Percentiles rank a stretch among this genome's conserved stretches.
These are phyloP conservation scores for Pseudopediastrum boryanum DNA, from an alignment of 139 green algal genomes.

Conservation along the genomic window DNA sequence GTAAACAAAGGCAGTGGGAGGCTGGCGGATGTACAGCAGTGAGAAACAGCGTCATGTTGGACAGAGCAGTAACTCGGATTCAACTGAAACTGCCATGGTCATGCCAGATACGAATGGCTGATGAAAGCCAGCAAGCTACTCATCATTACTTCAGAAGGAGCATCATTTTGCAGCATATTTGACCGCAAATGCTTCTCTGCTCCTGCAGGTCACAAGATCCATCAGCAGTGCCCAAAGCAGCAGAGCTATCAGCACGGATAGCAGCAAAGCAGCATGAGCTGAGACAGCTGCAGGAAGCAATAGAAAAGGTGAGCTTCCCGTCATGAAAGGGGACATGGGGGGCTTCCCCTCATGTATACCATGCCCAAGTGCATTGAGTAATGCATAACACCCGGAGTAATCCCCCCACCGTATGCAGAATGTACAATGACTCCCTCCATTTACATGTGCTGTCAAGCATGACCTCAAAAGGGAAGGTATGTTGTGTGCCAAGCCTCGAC, in stretches of 20 bases:
- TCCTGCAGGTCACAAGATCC: neutral
- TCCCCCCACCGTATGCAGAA: no score
- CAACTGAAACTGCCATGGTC: neutral
- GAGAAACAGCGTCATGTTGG: neutral
- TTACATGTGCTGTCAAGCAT: no score
- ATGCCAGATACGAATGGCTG: neutral
- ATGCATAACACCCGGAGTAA: no score
- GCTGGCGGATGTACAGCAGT: neutral
- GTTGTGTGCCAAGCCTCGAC: no score
- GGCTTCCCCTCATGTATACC: no score
- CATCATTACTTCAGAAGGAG: neutral
- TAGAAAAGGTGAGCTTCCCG: constrained; percentile 32
- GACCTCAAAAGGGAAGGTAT: no score
- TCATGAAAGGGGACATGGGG: no score
- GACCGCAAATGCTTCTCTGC: neutral
- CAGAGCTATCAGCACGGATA: constrained; percentile 11
- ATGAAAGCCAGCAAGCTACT: neutral
- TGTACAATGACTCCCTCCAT: no score
- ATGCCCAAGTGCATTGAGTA: no score
- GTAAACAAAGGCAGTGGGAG: no score
- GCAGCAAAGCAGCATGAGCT: constrained; percentile 34
- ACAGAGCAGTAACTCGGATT: neutral
- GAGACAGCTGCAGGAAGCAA: constrained; percentile 9
- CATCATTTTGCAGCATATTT: neutral
- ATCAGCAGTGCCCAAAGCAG: neutral